These are phyloP conservation scores for Diaporthe helianthi DNA, from an alignment of 2,329 filamentous ascomycete species.

Conservation along the genomic window DNA sequence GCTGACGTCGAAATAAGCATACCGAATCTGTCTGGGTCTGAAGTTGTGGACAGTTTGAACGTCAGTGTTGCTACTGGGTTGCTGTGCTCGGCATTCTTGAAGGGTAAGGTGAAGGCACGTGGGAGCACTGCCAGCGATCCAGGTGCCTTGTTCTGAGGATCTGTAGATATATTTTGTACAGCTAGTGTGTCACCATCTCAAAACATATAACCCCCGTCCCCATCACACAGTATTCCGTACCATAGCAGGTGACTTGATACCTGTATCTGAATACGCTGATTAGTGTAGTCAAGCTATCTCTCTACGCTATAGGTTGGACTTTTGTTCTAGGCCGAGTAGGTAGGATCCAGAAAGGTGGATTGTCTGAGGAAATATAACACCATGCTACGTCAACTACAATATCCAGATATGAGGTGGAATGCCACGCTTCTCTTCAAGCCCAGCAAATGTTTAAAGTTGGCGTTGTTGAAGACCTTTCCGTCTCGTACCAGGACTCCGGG, in stretches of 20 bases:
- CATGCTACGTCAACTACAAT: too few relatives aligned
- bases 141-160: conserved; percentile 11
- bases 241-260: not conserved
- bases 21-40: conserved; percentile 56
- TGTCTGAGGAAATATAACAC: too few relatives aligned
- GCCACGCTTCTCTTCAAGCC: too few relatives aligned
- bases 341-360: too few relatives aligned
- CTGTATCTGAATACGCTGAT: not conserved
- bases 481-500: too few relatives aligned
- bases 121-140: not conserved
- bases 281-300: not conserved
- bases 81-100: conserved; percentile 74
- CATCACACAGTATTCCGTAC: not conserved
- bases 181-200: not conserved
- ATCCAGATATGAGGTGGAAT: too few relatives aligned
- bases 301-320: not conserved
- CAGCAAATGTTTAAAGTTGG: too few relatives aligned
- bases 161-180: not conserved
- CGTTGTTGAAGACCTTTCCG: too few relatives aligned
- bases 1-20: conserved; percentile 75
- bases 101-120: conserved; percentile 42
- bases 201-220: not conserved
- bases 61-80: conserved; percentile 88
- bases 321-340: too few relatives aligned
- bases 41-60: conserved; percentile 85